Percentiles rank a stretch among this genome's conserved stretches.
Conservation (phyloP, 2,329 filamentous ascomycete genomes). For the Biscogniauxia marginata region DNA sequence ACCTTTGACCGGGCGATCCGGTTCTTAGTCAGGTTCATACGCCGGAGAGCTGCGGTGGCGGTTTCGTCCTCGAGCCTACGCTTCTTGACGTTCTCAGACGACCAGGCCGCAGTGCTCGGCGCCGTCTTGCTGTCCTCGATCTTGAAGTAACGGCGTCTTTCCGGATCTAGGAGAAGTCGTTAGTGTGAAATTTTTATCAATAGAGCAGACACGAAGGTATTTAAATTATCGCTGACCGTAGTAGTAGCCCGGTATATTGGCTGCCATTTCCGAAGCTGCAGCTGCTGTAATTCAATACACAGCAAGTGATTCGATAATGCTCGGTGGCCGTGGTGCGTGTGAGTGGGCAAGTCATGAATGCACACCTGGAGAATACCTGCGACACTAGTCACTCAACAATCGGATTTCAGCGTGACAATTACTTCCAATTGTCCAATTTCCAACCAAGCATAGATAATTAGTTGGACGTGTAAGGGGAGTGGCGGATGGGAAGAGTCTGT, state of each 20-base stretch:
- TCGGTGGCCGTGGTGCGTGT: too few species aligned
- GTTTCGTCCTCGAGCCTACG: slow-evolving; percentile 47
- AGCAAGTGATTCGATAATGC: neutral
- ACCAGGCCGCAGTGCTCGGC: slow-evolving; percentile 51
- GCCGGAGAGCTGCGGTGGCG: slow-evolving; percentile 26
- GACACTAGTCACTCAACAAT: too few species aligned
- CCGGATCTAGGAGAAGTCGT: slow-evolving; percentile 40
- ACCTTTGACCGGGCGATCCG: slow-evolving; percentile 39
- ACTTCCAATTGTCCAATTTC: too few species aligned
- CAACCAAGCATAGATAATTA: too few species aligned
- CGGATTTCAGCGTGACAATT: too few species aligned
- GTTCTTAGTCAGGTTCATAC: slow-evolving; percentile 32
- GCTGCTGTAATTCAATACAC: neutral
- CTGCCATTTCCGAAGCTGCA: slow-evolving; percentile 8
- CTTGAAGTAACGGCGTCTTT: slow-evolving; percentile 67
- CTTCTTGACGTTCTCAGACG: slow-evolving; percentile 56
- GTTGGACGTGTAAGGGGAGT: too few species aligned
- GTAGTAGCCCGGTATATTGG: slow-evolving; percentile 53
- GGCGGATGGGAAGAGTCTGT: too few species aligned
- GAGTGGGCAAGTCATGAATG: neutral
- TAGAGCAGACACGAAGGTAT: neutral
- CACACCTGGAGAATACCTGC: neutral
- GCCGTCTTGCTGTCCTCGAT: slow-evolving; percentile 58
- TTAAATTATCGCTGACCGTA: slow-evolving; percentile 40
- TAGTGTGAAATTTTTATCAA: neutral